A percentile compares a stretch with the other conserved stretches of the same genome.
Evolutionary conservation across 1,139 yeast genomes (phyloP).

Genomic region (Lodderomyces parapsilosis): DNA sequence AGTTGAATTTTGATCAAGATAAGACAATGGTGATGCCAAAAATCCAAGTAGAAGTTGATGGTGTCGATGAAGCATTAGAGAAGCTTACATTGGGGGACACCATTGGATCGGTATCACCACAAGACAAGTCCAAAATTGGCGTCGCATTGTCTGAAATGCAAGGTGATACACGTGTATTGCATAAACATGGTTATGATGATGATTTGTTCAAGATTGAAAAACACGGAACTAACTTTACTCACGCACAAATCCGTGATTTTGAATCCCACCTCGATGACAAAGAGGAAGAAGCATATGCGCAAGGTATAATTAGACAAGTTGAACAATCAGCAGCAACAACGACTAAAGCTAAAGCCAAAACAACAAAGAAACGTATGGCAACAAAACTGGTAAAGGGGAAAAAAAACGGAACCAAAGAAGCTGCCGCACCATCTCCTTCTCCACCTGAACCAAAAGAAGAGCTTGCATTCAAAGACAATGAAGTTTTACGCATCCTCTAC

Average conservation of each 20-base stretch:
- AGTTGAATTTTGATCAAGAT: not conserved
- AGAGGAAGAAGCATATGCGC: conserved; percentile 1
- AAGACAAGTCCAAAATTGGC: not conserved
- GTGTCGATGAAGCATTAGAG: not conserved
- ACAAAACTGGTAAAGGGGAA: not conserved
- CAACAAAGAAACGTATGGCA: not conserved
- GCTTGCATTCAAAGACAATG: not conserved
- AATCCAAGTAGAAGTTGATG: not conserved
- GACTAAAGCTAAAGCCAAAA: not conserved
- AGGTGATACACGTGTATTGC: not conserved
- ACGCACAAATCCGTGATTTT: conserved; percentile 1
- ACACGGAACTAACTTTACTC: not conserved
- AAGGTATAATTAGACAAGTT: conserved; percentile 1
- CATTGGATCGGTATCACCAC: not conserved
- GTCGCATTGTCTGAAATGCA: too few relatives aligned
- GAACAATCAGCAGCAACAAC: not conserved
- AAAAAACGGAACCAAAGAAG: not conserved
- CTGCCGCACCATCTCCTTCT: not conserved
- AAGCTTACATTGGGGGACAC: not conserved
- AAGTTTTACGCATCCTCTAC: conserved; percentile 9
- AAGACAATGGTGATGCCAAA: not conserved
- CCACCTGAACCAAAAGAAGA: not conserved
- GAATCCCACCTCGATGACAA: not conserved
- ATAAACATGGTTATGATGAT: not conserved
- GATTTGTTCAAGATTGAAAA: not conserved